phyloP scores from a whole-genome alignment of 257 asterid species.

The Lavandula angustifolia region DNA sequence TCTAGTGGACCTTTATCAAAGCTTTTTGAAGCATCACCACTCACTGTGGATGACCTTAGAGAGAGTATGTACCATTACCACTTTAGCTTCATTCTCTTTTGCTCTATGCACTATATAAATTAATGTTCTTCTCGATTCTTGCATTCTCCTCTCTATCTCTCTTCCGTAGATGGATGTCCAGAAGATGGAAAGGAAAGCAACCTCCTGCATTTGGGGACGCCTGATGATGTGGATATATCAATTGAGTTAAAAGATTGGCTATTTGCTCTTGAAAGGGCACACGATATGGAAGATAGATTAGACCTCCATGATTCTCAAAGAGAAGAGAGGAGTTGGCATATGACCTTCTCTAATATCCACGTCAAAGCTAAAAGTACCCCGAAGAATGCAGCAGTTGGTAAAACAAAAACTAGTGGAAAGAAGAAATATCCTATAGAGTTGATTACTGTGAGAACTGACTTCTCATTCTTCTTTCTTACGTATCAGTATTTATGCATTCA shows the following conservation, averaged over 20 bases:
- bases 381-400: constrained; percentile 39
- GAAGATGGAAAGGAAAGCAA: constrained; percentile 48
- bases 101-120: constrained; percentile 27
- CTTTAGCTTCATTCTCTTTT: constrained; percentile 33
- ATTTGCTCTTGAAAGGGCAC: constrained; percentile 91
- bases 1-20: constrained; percentile 84
- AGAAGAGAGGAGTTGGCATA: constrained; percentile 92
- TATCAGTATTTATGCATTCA: constrained; percentile 21
- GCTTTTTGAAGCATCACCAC: constrained; percentile 75
- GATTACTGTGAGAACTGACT: constrained; percentile 68
- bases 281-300: constrained; percentile 59
- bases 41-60: constrained; percentile 47
- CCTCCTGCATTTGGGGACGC: constrained; percentile 69
- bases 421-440: constrained; percentile 74
- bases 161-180: constrained; percentile 49
- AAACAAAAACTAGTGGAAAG: constrained; percentile 39
- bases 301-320: constrained; percentile 46
- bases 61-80: constrained; percentile 47
- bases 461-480: constrained; percentile 13
- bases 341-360: constrained; percentile 64
- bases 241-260: constrained; percentile 90
- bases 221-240: constrained; percentile 84
- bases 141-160: constrained; percentile 24
- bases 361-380: constrained; percentile 73
- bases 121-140: constrained; percentile 24